A percentile compares a stretch with the other conserved stretches of the same genome.
Conservation (phyloP, 2,329 filamentous ascomycete genomes). For the Fusarium incarnatum region DNA sequence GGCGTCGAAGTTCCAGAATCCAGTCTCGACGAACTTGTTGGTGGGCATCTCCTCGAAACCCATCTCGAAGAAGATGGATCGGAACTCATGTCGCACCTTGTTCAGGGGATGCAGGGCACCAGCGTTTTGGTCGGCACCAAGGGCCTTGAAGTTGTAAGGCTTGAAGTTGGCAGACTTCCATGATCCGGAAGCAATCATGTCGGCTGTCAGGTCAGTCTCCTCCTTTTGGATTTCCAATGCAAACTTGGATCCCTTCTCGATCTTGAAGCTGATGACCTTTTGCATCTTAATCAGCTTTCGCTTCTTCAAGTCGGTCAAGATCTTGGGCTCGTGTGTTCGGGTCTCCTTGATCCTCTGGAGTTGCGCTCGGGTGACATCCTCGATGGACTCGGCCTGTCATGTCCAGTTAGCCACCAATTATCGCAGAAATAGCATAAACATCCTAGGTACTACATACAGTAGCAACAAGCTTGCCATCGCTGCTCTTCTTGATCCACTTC, state of each 20-base stretch:
- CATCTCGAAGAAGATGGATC: conserved; percentile 99
- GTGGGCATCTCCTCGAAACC: conserved; percentile 99
- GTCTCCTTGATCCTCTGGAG: conserved; percentile 78
- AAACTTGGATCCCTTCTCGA: conserved; percentile 88
- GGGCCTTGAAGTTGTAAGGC: conserved; percentile 79
- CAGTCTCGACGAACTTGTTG: conserved; percentile 91
- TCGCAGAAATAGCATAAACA: background rate
- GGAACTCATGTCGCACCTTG: conserved; percentile 95
- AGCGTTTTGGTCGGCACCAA: conserved; percentile 70
- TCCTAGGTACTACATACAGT: conserved; percentile 54
- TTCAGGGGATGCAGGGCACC: conserved; percentile 79
- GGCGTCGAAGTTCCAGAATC: conserved; percentile 99
- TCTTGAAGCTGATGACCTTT: conserved; percentile 87
- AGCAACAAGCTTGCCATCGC: conserved; percentile 66
- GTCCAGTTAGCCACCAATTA: conserved; percentile 9
- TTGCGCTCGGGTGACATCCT: conserved; percentile 81
- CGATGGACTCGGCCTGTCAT: conserved; percentile 74
- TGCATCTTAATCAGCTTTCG: conserved; percentile 87
- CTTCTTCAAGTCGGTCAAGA: conserved; percentile 86
- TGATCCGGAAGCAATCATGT: conserved; percentile 87
- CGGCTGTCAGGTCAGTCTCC: conserved; percentile 92
- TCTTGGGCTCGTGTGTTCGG: conserved; percentile 79
- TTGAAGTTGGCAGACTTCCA: conserved; percentile 97
- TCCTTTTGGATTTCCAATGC: conserved; percentile 90
- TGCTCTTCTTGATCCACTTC: conserved; percentile 75